Percentiles rank a stretch among this genome's conserved stretches.
Conservation (phyloP, 352 stramenopile species). For the Phytopythium helicoides region DNA sequence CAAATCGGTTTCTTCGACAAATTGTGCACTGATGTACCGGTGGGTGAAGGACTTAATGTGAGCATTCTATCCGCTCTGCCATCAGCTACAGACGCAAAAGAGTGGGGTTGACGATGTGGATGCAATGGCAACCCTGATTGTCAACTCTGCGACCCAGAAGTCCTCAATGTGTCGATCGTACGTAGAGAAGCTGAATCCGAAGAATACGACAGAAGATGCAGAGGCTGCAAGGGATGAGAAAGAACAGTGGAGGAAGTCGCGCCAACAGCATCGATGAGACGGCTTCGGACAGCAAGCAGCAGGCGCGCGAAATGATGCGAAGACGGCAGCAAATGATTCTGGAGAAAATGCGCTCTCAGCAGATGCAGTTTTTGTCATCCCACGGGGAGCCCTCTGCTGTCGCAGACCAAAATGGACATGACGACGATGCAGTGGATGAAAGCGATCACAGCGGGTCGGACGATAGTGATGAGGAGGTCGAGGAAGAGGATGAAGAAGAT, state of each 20-base stretch:
- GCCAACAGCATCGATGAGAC: neutral
- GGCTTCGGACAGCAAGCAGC: conserved; percentile 3
- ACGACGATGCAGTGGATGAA: conserved; percentile 26
- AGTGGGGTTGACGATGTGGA: conserved; percentile 22
- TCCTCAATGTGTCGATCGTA: conserved; percentile 18
- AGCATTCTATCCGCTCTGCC: conserved; percentile 29
- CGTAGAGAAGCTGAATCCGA: conserved; percentile 11
- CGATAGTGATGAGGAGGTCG: conserved; percentile 48
- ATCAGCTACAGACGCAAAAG: conserved; percentile 15
- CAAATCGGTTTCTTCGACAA: conserved; percentile 38
- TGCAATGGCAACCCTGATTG: conserved; percentile 21
- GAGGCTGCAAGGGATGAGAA: conserved; percentile 4
- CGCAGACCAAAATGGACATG: conserved; percentile 15
- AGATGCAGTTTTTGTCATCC: conserved; percentile 68
- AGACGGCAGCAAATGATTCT: conserved; percentile 66
- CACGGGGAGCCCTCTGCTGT: conserved; percentile 24
- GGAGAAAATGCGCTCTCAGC: conserved; percentile 65
- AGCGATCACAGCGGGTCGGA: conserved; percentile 22
- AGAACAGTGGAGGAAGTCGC: neutral
- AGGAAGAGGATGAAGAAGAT: conserved; percentile 65
- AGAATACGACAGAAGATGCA: neutral
- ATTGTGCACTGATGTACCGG: conserved; percentile 28
- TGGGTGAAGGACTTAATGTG: conserved; percentile 1
- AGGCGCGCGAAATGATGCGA: conserved; percentile 61
- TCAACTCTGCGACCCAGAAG: conserved; percentile 19